Base-by-base conservation (phyloP, 2,329 filamentous ascomycete species). In the Colletotrichum godetiae region DNA sequence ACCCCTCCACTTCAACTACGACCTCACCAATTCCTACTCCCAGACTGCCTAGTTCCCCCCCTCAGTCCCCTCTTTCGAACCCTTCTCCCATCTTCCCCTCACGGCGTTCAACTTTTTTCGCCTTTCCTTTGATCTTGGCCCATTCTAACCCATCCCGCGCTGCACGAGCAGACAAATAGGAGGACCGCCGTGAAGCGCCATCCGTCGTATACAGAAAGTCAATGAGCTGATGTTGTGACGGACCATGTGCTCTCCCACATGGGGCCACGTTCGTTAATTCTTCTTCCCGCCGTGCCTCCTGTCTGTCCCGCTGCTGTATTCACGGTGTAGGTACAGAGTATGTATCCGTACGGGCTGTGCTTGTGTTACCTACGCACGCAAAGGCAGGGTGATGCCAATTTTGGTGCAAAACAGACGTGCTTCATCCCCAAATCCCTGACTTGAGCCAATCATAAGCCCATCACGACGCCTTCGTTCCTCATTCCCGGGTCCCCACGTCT, bases 401-500 rank as follows among this genome's bases (percentile, higher is more conserved):
- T 33, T 49, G 52, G 67, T 60, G 67, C 59, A 68, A 68, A 64
- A 35, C 35, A 68, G 67, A 64, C 35, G 37, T 67, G 64, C 64
- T 67, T 67, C 57, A n/a, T 10, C 53, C 22, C 68, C 27, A 42
- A n/a, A 35, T 61, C 63, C 58, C 69, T 53, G 46, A 29, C 15
- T 10, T 24, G 37, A 15, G 22, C 72, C 72, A 74, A 74, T 74
- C 55, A 33, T 27, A 33, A 15, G 24, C 15, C 68, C 42, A n/a
- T 53, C 22, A 53, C 29, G 33, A 52, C 73, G 71, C 73, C 73
- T 57, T 71, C 66, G 70, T 70, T 71, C 73, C 73, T 71, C 63
- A 70, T 72, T 67, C 73, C 62, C 66, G 73, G 73, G 73, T 74
- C 73, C 62, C 65, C 60, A 66, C 62, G 73, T 68, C 71, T 37